Percentiles rank a stretch among this genome's conserved stretches.
Conservation (phyloP, 257 asterid genomes). For the Verbena officinalis region DNA sequence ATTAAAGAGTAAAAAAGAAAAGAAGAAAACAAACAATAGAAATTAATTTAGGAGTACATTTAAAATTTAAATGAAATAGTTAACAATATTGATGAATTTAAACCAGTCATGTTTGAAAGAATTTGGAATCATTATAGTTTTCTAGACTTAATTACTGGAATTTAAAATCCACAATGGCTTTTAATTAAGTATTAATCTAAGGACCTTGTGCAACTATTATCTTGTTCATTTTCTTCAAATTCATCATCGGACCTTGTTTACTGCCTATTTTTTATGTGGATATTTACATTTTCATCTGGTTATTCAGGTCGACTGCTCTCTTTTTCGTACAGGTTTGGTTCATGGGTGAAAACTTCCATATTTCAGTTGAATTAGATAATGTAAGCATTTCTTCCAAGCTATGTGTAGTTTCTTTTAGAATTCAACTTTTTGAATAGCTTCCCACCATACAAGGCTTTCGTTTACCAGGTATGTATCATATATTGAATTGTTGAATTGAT, state of each 20-base stretch:
- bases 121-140: background rate
- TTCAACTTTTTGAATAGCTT: too few species aligned
- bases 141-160: background rate
- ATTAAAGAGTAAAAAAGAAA: too few species aligned
- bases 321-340: conserved; percentile 71
- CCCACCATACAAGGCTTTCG: too few species aligned
- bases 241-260: too few species aligned
- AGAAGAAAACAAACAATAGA: too few species aligned
- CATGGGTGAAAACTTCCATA: conserved; percentile 92
- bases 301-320: conserved; percentile 8
- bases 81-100: background rate
- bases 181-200: too few species aligned
- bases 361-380: conserved; percentile 79
- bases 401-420: too few species aligned
- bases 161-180: background rate
- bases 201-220: background rate
- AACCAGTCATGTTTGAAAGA: background rate
- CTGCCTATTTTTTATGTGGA: too few species aligned
- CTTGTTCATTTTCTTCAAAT: background rate
- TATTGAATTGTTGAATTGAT: too few species aligned
- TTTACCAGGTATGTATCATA: too few species aligned
- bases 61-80: too few species aligned
- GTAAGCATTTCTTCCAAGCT: conserved; percentile 51
- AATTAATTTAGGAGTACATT: too few species aligned
- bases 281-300: background rate